Conservation (phyloP, 768 basidiomycete genomes). For the Tylopilus rubrobrunneus region DNA sequence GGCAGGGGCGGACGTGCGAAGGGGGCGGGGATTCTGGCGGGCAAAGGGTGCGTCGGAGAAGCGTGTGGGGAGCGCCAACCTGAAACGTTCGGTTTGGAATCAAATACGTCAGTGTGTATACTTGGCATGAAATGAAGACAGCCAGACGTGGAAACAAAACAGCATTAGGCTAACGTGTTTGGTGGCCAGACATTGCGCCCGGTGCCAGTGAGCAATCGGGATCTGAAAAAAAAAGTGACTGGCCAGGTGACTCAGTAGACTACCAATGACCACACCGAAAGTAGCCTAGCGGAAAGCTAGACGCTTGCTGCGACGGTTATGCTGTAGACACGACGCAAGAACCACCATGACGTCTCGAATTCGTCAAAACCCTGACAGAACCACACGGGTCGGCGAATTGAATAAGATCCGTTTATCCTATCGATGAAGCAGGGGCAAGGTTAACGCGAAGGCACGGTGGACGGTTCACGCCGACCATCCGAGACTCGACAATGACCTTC, state of each 20-base stretch:
- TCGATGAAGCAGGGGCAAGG: neutral
- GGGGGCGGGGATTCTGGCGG: constrained; percentile 9
- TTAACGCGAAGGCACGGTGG: constrained; percentile 2
- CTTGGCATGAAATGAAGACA: constrained; percentile 6
- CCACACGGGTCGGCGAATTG: constrained; percentile 14
- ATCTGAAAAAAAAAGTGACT: constrained; percentile 9
- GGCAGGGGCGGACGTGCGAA: constrained; percentile 1
- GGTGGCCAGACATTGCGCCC: constrained; percentile 6
- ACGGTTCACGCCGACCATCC: constrained; percentile 6
- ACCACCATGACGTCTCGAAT: neutral
- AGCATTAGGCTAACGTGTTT: constrained; percentile 8
- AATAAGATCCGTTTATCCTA: constrained; percentile 14
- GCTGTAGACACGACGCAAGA: constrained; percentile 6
- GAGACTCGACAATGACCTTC: constrained; percentile 1
- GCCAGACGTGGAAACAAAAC: constrained; percentile 1
- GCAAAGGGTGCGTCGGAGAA: constrained; percentile 19
- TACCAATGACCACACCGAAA: neutral
- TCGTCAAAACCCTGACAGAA: constrained; percentile 3
- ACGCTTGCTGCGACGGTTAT: constrained; percentile 1
- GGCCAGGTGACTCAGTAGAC: constrained; percentile 2
- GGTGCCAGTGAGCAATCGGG: constrained; percentile 8
- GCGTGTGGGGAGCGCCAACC: constrained; percentile 22
- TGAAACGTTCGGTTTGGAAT: constrained; percentile 17
- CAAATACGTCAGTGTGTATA: constrained; percentile 18
- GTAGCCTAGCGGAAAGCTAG: neutral